phyloP scores from a whole-genome alignment of 2,329 filamentous ascomycete species.

The Exophiala sp. region DNA sequence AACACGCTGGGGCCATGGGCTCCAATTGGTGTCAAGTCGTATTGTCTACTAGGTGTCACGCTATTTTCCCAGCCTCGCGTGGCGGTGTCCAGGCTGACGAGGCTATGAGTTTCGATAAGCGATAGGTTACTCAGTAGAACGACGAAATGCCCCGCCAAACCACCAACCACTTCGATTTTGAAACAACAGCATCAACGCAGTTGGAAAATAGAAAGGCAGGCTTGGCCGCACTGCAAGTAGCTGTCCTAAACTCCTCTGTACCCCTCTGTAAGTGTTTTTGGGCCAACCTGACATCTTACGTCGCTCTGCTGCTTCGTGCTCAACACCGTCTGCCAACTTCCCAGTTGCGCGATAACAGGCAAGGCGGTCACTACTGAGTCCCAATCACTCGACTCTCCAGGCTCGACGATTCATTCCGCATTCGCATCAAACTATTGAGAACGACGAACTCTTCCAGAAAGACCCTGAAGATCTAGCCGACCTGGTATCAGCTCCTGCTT shows the following conservation, averaged over 20 bases:
- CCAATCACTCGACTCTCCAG: too few species aligned
- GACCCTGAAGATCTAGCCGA: neutral
- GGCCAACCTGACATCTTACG: neutral
- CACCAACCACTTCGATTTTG: constrained; percentile 15
- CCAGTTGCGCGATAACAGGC: too few species aligned
- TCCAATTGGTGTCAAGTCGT: too few species aligned
- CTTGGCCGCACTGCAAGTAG: neutral
- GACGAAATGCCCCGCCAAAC: neutral
- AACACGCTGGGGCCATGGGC: too few species aligned
- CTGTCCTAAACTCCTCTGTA: constrained; percentile 1
- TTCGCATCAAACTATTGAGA: too few species aligned
- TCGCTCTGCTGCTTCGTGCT: neutral
- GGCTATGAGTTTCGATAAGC: neutral
- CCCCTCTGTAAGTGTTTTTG: neutral
- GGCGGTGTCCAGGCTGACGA: neutral
- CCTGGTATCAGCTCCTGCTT: neutral
- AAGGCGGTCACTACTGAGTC: too few species aligned
- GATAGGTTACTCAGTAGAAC: neutral
- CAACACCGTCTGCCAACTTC: neutral
- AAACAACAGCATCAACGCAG: neutral
- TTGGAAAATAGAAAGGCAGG: constrained; percentile 13
- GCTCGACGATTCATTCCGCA: too few species aligned
- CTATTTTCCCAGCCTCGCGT: constrained; percentile 15
- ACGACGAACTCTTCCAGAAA: too few species aligned
- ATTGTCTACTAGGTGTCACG: too few species aligned